A percentile compares a stretch with the other conserved stretches of the same genome.
phyloP scores from a whole-genome alignment of 2,329 filamentous ascomycete species.

The Aureobasidium leucospermi region DNA sequence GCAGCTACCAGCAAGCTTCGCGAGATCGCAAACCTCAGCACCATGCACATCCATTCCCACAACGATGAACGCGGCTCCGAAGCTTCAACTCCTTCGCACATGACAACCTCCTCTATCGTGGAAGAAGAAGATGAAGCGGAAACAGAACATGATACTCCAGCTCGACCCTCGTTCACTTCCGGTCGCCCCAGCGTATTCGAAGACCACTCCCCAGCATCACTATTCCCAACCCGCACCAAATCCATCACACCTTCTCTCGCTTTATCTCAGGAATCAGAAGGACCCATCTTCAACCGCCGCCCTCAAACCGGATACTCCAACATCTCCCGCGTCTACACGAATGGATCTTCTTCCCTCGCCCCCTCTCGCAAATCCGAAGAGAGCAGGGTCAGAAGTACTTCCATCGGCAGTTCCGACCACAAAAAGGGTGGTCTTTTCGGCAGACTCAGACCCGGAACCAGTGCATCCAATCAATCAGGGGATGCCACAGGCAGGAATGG shows the following conservation, averaged over 20 bases:
- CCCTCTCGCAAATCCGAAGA: background rate
- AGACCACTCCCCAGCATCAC: background rate
- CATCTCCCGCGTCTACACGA: background rate
- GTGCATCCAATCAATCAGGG: background rate
- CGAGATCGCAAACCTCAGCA: conserved; percentile 73
- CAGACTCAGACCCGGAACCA: background rate
- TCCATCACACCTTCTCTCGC: background rate
- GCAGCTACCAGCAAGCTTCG: conserved; percentile 66
- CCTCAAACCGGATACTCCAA: background rate
- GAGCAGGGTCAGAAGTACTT: background rate
- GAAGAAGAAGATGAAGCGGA: background rate
- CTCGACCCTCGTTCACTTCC: conserved; percentile 9
- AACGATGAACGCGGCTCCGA: background rate
- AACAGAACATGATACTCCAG: background rate
- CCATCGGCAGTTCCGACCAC: background rate
- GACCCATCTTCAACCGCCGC: background rate
- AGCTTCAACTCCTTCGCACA: background rate
- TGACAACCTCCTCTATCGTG: background rate
- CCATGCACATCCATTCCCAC: conserved; percentile 42
- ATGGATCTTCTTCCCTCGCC: background rate
- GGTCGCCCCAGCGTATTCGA: background rate
- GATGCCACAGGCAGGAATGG: background rate
- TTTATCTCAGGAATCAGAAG: background rate
- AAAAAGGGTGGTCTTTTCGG: background rate
- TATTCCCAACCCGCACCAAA: background rate